These are phyloP conservation scores for Beta macrorhiza DNA, from an alignment of 179 eudicot genomes.

Conservation along the genomic window DNA sequence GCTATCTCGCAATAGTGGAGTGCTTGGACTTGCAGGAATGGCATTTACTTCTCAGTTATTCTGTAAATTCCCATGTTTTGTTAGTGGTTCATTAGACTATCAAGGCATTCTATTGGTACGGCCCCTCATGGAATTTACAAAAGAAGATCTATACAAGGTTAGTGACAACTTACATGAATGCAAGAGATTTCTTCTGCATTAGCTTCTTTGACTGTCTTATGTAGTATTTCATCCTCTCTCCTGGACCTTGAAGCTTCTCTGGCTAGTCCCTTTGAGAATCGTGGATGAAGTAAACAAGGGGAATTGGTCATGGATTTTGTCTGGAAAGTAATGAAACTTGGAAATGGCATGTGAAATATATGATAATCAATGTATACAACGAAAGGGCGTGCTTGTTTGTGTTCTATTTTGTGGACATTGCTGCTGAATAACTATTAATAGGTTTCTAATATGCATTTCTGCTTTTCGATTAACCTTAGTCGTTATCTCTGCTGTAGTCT, in stretches of 20 bases:
- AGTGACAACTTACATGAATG: constrained; percentile 17
- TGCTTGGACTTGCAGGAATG: constrained; percentile 99
- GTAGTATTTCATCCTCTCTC: background rate
- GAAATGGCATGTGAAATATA: background rate
- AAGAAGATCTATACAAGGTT: constrained; percentile 85
- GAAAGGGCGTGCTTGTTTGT: background rate
- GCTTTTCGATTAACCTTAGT: background rate
- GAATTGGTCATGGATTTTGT: background rate
- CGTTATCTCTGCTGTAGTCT: background rate
- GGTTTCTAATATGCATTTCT: background rate
- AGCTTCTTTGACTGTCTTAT: background rate
- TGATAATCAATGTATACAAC: background rate
- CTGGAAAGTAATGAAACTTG: background rate
- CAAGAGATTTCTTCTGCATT: constrained; percentile 7
- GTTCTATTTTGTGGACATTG: background rate
- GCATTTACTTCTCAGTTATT: constrained; percentile 70
- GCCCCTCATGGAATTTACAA: constrained; percentile 76
- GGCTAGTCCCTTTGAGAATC: constrained; percentile 1
- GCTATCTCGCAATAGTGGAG: constrained; percentile 94
- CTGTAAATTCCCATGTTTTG: constrained; percentile 33
- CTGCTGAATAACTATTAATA: background rate
- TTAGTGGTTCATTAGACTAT: constrained; percentile 36
- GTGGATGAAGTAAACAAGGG: background rate
- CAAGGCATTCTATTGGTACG: constrained; percentile 66
- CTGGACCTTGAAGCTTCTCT: constrained; percentile 11